Percentiles rank a stretch among this genome's conserved stretches.
Evolutionary conservation across 176 grass and related monocot species (phyloP).

Genomic region (Hyparrhenia diplandra): DNA sequence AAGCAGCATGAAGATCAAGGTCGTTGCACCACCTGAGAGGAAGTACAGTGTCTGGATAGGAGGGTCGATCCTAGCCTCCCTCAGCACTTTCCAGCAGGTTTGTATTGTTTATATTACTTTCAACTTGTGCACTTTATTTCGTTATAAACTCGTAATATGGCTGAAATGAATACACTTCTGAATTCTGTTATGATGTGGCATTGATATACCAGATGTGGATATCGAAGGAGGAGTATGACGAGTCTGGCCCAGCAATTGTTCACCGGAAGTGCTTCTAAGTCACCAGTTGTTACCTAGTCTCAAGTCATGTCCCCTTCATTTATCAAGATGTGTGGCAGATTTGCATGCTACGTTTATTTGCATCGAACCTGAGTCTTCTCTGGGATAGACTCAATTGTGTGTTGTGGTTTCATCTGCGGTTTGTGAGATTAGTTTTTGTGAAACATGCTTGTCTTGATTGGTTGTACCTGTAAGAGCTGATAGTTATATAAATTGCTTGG

Average conservation of each 20-base stretch:
- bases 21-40: slow-evolving; percentile 56
- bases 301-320: slow-evolving; percentile 11
- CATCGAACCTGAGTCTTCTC: slow-evolving; percentile 11
- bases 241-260: slow-evolving; percentile 63
- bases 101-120: background rate
- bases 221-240: slow-evolving; percentile 72
- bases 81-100: slow-evolving; percentile 84
- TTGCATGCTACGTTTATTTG: slow-evolving; percentile 28
- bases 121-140: background rate
- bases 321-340: slow-evolving; percentile 37
- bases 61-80: slow-evolving; percentile 69
- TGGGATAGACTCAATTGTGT: background rate
- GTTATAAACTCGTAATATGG: background rate
- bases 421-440: slow-evolving; percentile 17
- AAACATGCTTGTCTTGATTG: slow-evolving; percentile 36
- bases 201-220: slow-evolving; percentile 62
- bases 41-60: slow-evolving; percentile 87
- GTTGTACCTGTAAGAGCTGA: slow-evolving; percentile 25
- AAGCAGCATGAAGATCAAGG: slow-evolving; percentile 77
- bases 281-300: slow-evolving; percentile 1
- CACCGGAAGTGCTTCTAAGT: slow-evolving; percentile 79
- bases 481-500: slow-evolving; percentile 20
- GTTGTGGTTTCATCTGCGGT: slow-evolving; percentile 15
- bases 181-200: background rate
- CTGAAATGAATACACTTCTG: background rate